Evolutionary conservation across 495 filamentous ascomycete species (phyloP).

Genomic region (Penicillium cosmopolitanum): DNA sequence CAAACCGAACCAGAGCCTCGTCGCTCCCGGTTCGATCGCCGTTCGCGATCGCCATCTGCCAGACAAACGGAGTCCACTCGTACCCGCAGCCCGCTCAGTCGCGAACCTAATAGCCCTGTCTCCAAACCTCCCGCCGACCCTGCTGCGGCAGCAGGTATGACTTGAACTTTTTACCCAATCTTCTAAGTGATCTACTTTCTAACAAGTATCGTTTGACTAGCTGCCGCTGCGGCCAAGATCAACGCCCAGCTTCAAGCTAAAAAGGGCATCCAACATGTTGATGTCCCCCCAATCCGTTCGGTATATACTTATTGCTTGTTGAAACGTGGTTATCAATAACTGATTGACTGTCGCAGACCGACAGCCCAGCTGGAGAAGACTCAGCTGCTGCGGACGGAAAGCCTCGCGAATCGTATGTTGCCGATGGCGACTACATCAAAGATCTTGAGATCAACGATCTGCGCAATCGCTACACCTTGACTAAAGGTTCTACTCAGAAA

Average conservation of each 20-base stretch:
- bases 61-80: constrained; percentile 64
- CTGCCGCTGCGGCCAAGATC: constrained; percentile 90
- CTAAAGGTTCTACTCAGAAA: constrained; percentile 97
- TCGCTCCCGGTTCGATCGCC: constrained; percentile 80
- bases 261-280: constrained; percentile 91
- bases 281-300: constrained; percentile 84
- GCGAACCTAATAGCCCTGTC: constrained; percentile 37
- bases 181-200: background rate
- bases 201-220: constrained; percentile 43
- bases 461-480: constrained; percentile 95
- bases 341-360: constrained; percentile 39
- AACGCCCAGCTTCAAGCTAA: constrained; percentile 91
- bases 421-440: constrained; percentile 95
- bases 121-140: constrained; percentile 52
- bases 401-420: constrained; percentile 82
- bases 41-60: constrained; percentile 79
- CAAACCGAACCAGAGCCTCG: constrained; percentile 79
- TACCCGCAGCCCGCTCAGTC: constrained; percentile 77
- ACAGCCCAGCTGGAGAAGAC: constrained; percentile 52
- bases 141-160: constrained; percentile 81
- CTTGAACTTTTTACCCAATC: background rate
- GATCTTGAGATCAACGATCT: constrained; percentile 99
- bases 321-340: background rate
- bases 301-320: constrained; percentile 37
- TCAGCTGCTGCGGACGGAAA: constrained; percentile 52